phyloP scores from a whole-genome alignment of 352 stramenopile genomes.

The Globisporangium echinulatum region DNA sequence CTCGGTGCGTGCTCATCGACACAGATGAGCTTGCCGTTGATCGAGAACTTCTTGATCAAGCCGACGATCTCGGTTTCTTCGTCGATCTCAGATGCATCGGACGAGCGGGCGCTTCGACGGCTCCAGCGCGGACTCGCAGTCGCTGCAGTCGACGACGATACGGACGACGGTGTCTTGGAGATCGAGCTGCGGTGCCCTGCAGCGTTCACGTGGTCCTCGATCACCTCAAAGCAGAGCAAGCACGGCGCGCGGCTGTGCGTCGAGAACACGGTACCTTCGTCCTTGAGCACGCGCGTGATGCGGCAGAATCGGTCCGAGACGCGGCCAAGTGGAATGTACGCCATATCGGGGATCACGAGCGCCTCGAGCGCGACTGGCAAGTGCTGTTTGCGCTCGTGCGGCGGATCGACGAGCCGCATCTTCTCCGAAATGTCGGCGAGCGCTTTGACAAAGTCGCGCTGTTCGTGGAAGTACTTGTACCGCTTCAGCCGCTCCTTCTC shows the following conservation, averaged over 20 bases:
- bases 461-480: slow-evolving; percentile 77
- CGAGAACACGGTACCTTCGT: slow-evolving; percentile 81
- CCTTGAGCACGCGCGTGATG: slow-evolving; percentile 52
- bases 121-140: neutral
- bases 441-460: slow-evolving; percentile 68
- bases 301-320: slow-evolving; percentile 65
- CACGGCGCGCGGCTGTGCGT: slow-evolving; percentile 69
- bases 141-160: too few species aligned
- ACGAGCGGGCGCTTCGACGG: slow-evolving; percentile 2
- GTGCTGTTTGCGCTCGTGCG: slow-evolving; percentile 56
- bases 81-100: slow-evolving; percentile 19
- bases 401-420: slow-evolving; percentile 60
- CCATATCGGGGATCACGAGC: slow-evolving; percentile 57
- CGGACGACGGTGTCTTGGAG: neutral
- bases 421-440: slow-evolving; percentile 67
- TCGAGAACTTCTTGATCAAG: slow-evolving; percentile 51
- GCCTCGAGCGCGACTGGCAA: slow-evolving; percentile 36
- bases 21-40: slow-evolving; percentile 56
- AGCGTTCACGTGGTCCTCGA: slow-evolving; percentile 67
- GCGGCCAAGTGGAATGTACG: slow-evolving; percentile 66
- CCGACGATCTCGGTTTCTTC: slow-evolving; percentile 40
- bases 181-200: slow-evolving; percentile 30
- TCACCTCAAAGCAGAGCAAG: slow-evolving; percentile 73
- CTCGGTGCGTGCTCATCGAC: slow-evolving; percentile 21
- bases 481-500: slow-evolving; percentile 70